Evolutionary conservation across 257 asterid genomes (phyloP).

Genomic region (Mitragyna speciosa): DNA sequence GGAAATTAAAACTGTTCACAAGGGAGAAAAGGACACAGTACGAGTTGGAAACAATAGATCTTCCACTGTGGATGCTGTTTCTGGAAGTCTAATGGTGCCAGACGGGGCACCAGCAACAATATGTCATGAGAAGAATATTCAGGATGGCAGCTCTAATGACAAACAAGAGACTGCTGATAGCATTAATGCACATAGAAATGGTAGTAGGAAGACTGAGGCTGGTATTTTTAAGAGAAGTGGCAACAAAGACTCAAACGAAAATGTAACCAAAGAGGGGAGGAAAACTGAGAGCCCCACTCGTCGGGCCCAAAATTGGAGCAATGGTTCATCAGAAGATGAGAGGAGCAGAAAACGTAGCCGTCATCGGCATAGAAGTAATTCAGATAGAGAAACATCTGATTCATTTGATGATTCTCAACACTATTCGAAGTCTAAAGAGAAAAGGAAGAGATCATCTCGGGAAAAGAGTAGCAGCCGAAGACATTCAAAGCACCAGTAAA

Average conservation of each 20-base stretch:
- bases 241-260: not conserved
- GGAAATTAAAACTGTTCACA: slow-evolving; percentile 23
- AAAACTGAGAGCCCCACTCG: slow-evolving; percentile 17
- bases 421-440: slow-evolving; percentile 49
- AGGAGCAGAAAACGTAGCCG: slow-evolving; percentile 50
- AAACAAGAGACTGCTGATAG: not conserved
- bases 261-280: slow-evolving; percentile 28
- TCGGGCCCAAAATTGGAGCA: slow-evolving; percentile 27
- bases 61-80: slow-evolving; percentile 18
- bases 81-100: slow-evolving; percentile 25
- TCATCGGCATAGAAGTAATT: slow-evolving; percentile 37
- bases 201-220: slow-evolving; percentile 21
- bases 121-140: slow-evolving; percentile 23
- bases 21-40: slow-evolving; percentile 26
- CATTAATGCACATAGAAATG: slow-evolving; percentile 14
- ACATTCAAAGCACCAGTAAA: slow-evolving; percentile 65
- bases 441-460: slow-evolving; percentile 44
- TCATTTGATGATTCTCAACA: slow-evolving; percentile 40
- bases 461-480: slow-evolving; percentile 63
- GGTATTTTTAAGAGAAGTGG: slow-evolving; percentile 12
- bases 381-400: slow-evolving; percentile 40
- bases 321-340: slow-evolving; percentile 61
- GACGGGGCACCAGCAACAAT: slow-evolving; percentile 15
- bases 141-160: slow-evolving; percentile 8
- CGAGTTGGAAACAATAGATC: slow-evolving; percentile 23